Evolutionary conservation across 2,329 filamentous ascomycete genomes (phyloP), one percentile per base, ranked within the genome.

Genomic region (Sarocladium brachiariae): DNA sequence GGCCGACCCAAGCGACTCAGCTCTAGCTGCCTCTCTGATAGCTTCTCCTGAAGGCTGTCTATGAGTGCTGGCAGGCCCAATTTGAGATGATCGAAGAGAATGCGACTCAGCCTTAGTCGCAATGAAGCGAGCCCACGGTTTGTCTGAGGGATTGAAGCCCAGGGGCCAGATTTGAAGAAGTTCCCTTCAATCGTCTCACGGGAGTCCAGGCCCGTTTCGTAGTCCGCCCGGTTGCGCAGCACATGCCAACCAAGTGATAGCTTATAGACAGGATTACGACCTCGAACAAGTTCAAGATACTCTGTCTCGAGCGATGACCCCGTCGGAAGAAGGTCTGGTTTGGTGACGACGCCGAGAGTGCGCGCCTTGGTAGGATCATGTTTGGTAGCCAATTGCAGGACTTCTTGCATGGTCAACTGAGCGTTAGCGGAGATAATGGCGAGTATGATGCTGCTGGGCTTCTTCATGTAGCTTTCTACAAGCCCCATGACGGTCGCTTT

Each of bases 291-390:
- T 7, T 57, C 53, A 2, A 67, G 54, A 54, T 66, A 76, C 6
- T 54, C 58, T 2, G 51, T 54, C 52, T 78, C 70, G 9, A 68
- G 66, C 1, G 63, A 61, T 0, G 70, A 71, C 3, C 66, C 69
- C 1, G 60, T 52, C 4, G 56, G 56, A 2, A 75, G 57, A 5
- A 61, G 60, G 54, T 81, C 77, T 0, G 75, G 74, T 58, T 81
- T 80, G 0, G 78, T 83, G 50, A 83, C 72, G 51, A 83, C 72
- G 0, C 78, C 76, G 0, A 83, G 61, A 0, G 78, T 83, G 2
- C 78, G 71, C 2, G 62, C 54, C 13, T 68, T 65, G 1, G 65
- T 55, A 1, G 64, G 63, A 54, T 81, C 77, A 25, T 73, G 58
- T 13, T 65, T 57, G 16, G 67, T 64, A 2, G 69, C 71, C 11